Evolutionary conservation across 2,329 filamentous ascomycete genomes (phyloP).

Genomic region (Aspergillus sp.): DNA sequence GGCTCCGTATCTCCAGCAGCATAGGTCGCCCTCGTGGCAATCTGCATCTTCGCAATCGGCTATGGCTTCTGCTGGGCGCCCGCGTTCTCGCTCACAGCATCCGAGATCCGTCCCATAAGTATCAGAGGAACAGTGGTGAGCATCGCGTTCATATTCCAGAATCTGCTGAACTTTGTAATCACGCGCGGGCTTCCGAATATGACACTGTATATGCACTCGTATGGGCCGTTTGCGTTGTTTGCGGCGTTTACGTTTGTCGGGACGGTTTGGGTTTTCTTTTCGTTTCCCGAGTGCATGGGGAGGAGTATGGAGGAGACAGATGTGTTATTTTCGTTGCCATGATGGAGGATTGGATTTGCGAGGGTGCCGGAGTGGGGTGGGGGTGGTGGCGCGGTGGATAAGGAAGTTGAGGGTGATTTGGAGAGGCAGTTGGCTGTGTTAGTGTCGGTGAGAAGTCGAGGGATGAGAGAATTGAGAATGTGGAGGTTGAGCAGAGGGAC

Average conservation of each 20-base stretch:
- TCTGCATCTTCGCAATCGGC: conserved; percentile 17
- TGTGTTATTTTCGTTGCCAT: conserved; percentile 9
- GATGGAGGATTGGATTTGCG: conserved; percentile 11
- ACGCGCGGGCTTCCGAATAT: conserved; percentile 13
- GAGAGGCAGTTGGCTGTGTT: neutral
- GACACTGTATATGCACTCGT: conserved; percentile 12
- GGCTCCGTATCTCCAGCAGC: conserved; percentile 5
- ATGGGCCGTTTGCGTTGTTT: conserved; percentile 15
- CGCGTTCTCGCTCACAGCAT: conserved; percentile 13
- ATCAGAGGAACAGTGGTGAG: conserved; percentile 13
- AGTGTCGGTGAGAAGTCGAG: neutral
- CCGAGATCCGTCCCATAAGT: conserved; percentile 15
- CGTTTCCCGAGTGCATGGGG: conserved; percentile 14
- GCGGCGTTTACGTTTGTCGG: conserved; percentile 9
- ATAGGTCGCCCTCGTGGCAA: conserved; percentile 14
- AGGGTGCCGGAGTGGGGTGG: neutral
- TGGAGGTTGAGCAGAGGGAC: neutral
- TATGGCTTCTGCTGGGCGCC: conserved; percentile 17
- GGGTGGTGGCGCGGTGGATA: neutral
- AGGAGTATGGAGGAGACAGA: conserved; percentile 11
- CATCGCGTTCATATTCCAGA: conserved; percentile 16
- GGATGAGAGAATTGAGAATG: neutral
- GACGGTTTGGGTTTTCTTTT: conserved; percentile 12
- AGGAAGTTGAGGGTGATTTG: neutral
- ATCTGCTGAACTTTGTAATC: conserved; percentile 16